Base-by-base conservation (phyloP, 1,284 basidiomycete genomes). In the Trichosporon sp. region DNA sequence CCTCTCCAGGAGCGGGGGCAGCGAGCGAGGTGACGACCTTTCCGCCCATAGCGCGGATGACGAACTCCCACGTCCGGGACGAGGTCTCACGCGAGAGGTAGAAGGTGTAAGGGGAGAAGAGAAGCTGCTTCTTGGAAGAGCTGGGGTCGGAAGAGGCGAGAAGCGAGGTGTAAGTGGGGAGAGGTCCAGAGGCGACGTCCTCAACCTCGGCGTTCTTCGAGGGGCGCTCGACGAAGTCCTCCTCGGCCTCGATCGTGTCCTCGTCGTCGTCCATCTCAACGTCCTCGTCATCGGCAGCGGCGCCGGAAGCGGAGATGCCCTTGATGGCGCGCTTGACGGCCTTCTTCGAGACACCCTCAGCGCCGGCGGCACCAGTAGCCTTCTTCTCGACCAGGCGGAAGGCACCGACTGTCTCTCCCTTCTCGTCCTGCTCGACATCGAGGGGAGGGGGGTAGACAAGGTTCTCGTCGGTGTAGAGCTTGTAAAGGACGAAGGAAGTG, bases 51-150 rank as follows among this genome's bases (percentile, higher is more conserved):
- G 93, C 91, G 40, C 94, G 91, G 67, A 98, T 88, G 75, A 98
- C 87, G 84, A 99, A 98, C 84, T 99, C 97, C 85, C 98, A 94
- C 73, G 98, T 91, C 26, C 92, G 88, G 5, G 96, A 89, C 2
- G 96, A 93, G 1, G 91, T 93, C 85, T 98, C 96, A 74, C 97
- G 90, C 11, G 97, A 98, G 66, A 99, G 87, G 87, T 91, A 99
- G 86, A 99, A 96, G 0, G 91, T 92, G 85, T 91, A 98, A 0
- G 92, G 90, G 1, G 91, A 86, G 85, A 99, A 97, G 61, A 99
- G 86, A 67, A 86, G 68, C 86, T 78, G 56, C 88, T 73, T 84
- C 71, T 86, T 87, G 38, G 89, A 89, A 37, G 89, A 84, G 12
- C 76, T 74, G 59, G 77, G 73, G 32, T 88, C 84, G 35, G 89